Percentiles rank a stretch among this genome's conserved stretches.
phyloP scores from a whole-genome alignment of 371 early-diverging fungal genomes.

The Mortierella sp. region DNA sequence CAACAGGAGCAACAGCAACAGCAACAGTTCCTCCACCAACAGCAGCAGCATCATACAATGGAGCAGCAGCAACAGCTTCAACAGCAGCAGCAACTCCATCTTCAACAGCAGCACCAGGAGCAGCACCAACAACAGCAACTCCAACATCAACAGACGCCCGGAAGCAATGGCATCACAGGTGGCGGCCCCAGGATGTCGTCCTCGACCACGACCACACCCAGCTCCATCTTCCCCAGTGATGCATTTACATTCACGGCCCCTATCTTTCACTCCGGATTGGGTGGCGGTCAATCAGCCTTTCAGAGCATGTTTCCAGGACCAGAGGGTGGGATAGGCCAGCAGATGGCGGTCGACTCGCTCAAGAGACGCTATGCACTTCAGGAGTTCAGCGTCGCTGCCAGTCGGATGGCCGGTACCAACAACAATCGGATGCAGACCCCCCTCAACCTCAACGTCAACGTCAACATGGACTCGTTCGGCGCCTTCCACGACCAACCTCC shows the following conservation, averaged over 20 bases:
- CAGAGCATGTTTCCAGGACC: constrained; percentile 47
- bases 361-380: constrained; percentile 52
- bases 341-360: constrained; percentile 47
- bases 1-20: constrained; percentile 34
- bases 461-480: constrained; percentile 38
- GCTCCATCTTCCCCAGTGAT: constrained; percentile 38
- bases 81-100: constrained; percentile 28
- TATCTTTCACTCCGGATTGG: constrained; percentile 44
- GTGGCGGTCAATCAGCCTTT: constrained; percentile 24
- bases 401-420: constrained; percentile 34
- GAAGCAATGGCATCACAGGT: not conserved
- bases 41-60: constrained; percentile 17
- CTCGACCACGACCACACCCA: constrained; percentile 22
- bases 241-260: constrained; percentile 54
- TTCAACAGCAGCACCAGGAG: constrained; percentile 25
- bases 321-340: constrained; percentile 57
- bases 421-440: constrained; percentile 30
- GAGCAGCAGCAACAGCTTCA: constrained; percentile 28
- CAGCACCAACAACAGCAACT: constrained; percentile 16
- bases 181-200: constrained; percentile 4
- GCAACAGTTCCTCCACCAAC: constrained; percentile 29
- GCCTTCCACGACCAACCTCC: constrained; percentile 50
- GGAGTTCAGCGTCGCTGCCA: constrained; percentile 39
- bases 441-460: constrained; percentile 15
- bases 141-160: constrained; percentile 22